These are phyloP conservation scores for Dryadomyces sulphureus DNA, from an alignment of 2,329 filamentous ascomycete species.

Conservation along the genomic window DNA sequence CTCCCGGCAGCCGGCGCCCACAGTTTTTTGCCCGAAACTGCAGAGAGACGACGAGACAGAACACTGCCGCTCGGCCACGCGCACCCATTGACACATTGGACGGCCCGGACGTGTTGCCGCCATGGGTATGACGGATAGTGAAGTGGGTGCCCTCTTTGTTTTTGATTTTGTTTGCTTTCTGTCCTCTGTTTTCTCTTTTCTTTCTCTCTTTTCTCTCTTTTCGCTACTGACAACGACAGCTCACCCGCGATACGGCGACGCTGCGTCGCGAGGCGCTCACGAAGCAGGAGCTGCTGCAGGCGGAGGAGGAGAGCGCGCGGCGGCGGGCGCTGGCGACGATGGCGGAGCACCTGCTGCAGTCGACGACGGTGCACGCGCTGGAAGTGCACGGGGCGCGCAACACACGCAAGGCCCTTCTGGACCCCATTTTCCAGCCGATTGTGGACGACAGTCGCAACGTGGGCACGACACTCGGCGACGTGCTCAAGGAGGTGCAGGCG, in stretches of 20 bases:
- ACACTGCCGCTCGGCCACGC: neutral
- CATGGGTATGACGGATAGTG: constrained; percentile 7
- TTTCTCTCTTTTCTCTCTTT: neutral
- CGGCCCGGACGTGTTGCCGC: constrained; percentile 7
- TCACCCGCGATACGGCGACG: constrained; percentile 5
- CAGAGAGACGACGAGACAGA: neutral
- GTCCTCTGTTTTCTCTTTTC: neutral
- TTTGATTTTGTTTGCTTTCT: neutral
- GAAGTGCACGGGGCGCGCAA: constrained; percentile 69
- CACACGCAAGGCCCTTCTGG: constrained; percentile 72
- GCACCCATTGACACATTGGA: constrained; percentile 6
- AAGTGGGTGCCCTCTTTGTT: neutral
- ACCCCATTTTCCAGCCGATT: constrained; percentile 65
- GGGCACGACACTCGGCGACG: constrained; percentile 66
- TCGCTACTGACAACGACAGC: constrained; percentile 1
- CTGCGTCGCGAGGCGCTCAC: constrained; percentile 8
- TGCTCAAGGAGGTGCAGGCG: constrained; percentile 55
- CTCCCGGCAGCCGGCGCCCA: neutral
- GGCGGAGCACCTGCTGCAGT: constrained; percentile 68
- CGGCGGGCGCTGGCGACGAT: constrained; percentile 19
- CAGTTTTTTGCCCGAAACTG: constrained; percentile 1
- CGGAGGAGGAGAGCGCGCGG: constrained; percentile 6
- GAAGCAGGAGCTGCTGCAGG: constrained; percentile 2
- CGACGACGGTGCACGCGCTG: constrained; percentile 76
- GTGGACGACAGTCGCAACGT: constrained; percentile 51